Percentiles rank a stretch among this genome's conserved stretches.
phyloP scores from a whole-genome alignment of 1,284 basidiomycete species.

The Cutaneotrichosporon cutaneum region DNA sequence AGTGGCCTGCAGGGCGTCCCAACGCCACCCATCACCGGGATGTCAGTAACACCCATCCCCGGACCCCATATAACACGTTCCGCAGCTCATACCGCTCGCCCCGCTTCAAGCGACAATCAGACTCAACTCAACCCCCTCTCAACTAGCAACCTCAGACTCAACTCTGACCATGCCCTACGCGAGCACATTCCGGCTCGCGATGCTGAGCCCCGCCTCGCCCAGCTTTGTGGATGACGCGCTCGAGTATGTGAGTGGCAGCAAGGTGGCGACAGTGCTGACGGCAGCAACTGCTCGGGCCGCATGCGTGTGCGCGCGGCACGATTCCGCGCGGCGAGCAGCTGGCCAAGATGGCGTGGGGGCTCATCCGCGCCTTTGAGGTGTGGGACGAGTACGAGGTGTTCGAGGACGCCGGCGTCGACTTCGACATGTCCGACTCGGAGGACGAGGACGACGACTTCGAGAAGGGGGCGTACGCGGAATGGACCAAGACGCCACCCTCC shows the following conservation, averaged over 20 bases:
- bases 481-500: too few species aligned
- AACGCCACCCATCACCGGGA: too few species aligned
- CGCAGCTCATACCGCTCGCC: too few species aligned
- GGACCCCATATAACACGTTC: too few species aligned
- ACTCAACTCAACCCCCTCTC: too few species aligned
- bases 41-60: too few species aligned
- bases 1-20: too few species aligned
- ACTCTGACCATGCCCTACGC: too few species aligned
- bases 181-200: too few species aligned
- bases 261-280: not conserved
- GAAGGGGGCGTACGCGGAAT: not conserved
- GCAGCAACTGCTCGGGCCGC: not conserved
- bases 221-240: not conserved
- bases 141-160: too few species aligned
- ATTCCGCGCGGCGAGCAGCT: not conserved
- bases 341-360: not conserved
- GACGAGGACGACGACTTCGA: not conserved
- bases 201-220: not conserved
- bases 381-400: not conserved
- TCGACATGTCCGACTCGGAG: too few species aligned
- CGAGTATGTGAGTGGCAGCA: not conserved
- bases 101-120: too few species aligned
- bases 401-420: not conserved
- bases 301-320: not conserved
- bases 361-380: not conserved